Percentiles rank a stretch among this genome's conserved stretches.
Evolutionary conservation across 2,329 filamentous ascomycete species (phyloP).

Genomic region (Fusarium sp.): DNA sequence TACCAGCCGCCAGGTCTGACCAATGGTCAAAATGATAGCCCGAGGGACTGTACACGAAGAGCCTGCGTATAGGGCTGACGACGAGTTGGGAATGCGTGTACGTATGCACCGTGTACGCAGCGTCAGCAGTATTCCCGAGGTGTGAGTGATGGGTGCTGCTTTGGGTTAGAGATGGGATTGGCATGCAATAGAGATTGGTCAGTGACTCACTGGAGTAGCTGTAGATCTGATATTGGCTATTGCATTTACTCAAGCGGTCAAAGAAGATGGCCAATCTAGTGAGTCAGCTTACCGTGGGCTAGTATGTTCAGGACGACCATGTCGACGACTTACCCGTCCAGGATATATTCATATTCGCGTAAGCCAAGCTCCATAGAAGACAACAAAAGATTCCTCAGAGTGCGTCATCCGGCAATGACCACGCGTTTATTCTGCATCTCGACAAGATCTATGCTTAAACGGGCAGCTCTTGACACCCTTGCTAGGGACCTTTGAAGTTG

Average conservation of each 20-base stretch:
- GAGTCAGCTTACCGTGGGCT: no score
- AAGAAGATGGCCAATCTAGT: no score
- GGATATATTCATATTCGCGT: neutral
- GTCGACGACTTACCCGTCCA: neutral
- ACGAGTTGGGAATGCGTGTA: conserved; percentile 13
- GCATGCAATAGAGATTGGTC: conserved; percentile 10
- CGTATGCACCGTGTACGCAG: conserved; percentile 14
- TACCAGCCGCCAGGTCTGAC: conserved; percentile 18
- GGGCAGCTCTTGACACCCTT: conserved; percentile 25
- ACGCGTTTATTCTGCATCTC: conserved; percentile 17
- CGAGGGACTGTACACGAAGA: neutral
- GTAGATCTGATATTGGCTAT: no score
- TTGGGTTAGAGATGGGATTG: conserved; percentile 4
- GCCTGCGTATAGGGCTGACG: conserved; percentile 34
- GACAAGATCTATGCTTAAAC: conserved; percentile 35
- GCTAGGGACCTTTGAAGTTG: conserved; percentile 2
- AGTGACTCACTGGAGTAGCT: neutral
- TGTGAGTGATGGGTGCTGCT: neutral
- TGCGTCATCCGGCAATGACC: conserved; percentile 24
- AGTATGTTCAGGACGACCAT: no score
- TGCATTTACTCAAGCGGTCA: no score
- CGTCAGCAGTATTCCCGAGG: neutral
- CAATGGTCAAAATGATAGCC: conserved; percentile 3
- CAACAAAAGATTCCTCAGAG: neutral
- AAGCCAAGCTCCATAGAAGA: neutral